A percentile compares a stretch with the other conserved stretches of the same genome.
Conservation (phyloP, 148 eudicot species). For the Rhododendron molle region DNA sequence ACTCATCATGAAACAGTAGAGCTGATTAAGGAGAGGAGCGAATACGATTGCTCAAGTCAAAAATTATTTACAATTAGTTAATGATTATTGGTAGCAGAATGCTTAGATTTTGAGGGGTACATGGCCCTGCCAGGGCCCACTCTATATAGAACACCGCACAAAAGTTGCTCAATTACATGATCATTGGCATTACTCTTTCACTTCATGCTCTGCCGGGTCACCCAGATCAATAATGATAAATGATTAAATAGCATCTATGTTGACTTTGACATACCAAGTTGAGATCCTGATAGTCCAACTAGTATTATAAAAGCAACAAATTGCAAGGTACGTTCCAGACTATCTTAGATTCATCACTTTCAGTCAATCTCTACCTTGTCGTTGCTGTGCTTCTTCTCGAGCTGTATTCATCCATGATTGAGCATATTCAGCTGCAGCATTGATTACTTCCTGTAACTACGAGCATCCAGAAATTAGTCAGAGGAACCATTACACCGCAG, state of each 20-base stretch:
- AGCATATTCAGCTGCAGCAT: conserved; percentile 18
- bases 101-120: not conserved
- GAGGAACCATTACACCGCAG: not conserved
- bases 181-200: not conserved
- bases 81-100: not conserved
- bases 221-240: not conserved
- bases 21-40: not conserved
- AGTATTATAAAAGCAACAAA: not conserved
- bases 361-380: conserved; percentile 12
- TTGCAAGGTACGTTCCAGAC: not conserved
- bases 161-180: not conserved
- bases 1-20: not conserved
- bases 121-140: not conserved
- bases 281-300: not conserved
- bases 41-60: not conserved
- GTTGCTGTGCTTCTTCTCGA: conserved; percentile 14
- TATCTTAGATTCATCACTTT: not conserved
- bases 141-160: not conserved
- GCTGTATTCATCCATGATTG: conserved; percentile 21
- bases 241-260: not conserved
- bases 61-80: not conserved
- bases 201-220: not conserved
- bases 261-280: not conserved
- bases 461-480: not conserved
- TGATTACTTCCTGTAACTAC: conserved; percentile 16